Percentiles rank a stretch among this genome's conserved stretches.
Evolutionary conservation across 2,329 filamentous ascomycete species (phyloP).

Genomic region (Verticillium alfalfae): DNA sequence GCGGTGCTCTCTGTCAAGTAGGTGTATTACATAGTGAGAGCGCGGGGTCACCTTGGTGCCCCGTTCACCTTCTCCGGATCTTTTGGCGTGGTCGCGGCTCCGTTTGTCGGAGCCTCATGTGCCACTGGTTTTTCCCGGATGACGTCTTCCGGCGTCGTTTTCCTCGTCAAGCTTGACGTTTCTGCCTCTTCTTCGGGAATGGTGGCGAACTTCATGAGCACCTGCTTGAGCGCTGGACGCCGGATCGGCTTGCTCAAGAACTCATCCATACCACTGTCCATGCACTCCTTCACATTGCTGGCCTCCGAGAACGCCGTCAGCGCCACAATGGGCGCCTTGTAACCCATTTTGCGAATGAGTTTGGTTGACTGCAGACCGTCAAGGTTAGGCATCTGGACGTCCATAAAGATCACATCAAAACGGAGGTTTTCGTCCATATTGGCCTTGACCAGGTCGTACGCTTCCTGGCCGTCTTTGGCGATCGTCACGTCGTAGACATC

Average conservation of each 20-base stretch:
- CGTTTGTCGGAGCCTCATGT: conserved; percentile 13
- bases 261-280: conserved; percentile 88
- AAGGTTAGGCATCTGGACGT: conserved; percentile 91
- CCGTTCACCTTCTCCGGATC: conserved; percentile 1
- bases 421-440: conserved; percentile 67
- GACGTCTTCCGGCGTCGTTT: conserved; percentile 18
- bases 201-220: conserved; percentile 77
- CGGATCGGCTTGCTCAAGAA: conserved; percentile 75
- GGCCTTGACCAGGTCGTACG: conserved; percentile 77
- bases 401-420: conserved; percentile 93
- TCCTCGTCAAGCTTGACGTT: conserved; percentile 25
- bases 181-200: conserved; percentile 72
- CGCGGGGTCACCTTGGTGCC: not conserved
- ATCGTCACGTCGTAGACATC: conserved; percentile 84
- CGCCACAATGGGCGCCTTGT: conserved; percentile 82
- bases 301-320: conserved; percentile 88
- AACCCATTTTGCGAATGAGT: conserved; percentile 80
- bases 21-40: not conserved
- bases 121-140: not conserved
- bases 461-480: conserved; percentile 81
- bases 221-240: conserved; percentile 78
- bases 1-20: not conserved
- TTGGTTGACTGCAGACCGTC: conserved; percentile 84
- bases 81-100: not conserved
- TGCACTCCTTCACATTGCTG: conserved; percentile 79